Percentiles rank a stretch among this genome's conserved stretches.
Evolutionary conservation across 1,139 yeast species (phyloP).

Genomic region (Nadsonia starkeyi-henricii): DNA sequence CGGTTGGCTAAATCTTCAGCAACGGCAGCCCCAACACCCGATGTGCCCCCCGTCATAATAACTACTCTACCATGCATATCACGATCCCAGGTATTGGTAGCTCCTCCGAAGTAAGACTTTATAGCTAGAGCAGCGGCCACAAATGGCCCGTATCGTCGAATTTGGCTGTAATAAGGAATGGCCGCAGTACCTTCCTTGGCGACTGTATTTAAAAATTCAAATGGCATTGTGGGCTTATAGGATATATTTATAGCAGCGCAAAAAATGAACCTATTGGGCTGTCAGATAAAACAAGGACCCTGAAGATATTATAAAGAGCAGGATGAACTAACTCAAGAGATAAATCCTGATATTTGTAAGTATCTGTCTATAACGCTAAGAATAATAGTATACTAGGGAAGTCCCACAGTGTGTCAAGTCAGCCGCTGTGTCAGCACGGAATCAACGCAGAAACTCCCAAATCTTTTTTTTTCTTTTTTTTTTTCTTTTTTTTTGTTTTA

Average conservation of each 20-base stretch:
- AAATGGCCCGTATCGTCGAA: constrained; percentile 42
- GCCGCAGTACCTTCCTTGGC: constrained; percentile 56
- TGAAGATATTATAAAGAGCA: too few species aligned
- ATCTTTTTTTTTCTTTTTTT: not conserved
- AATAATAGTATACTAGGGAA: too few species aligned
- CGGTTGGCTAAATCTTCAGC: constrained; percentile 57
- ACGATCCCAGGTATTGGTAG: constrained; percentile 77
- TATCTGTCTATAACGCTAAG: too few species aligned
- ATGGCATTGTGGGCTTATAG: constrained; percentile 49
- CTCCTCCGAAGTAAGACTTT: constrained; percentile 67
- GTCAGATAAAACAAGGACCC: too few species aligned
- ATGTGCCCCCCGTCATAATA: constrained; percentile 70
- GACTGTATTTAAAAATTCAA: constrained; percentile 57
- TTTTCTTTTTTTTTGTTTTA: not conserved
- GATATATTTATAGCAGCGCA: not conserved
- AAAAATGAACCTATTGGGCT: too few species aligned
- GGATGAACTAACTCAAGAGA: too few species aligned
- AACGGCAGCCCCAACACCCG: constrained; percentile 74
- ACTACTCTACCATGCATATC: constrained; percentile 85
- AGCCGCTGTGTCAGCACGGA: too few species aligned
- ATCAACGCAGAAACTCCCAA: not conserved
- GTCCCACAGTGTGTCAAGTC: too few species aligned
- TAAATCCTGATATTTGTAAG: too few species aligned
- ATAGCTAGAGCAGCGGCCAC: constrained; percentile 32
- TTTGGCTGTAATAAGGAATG: constrained; percentile 57